Conservation (phyloP, 129 eudicot genomes). For the Lactuca saligna region DNA sequence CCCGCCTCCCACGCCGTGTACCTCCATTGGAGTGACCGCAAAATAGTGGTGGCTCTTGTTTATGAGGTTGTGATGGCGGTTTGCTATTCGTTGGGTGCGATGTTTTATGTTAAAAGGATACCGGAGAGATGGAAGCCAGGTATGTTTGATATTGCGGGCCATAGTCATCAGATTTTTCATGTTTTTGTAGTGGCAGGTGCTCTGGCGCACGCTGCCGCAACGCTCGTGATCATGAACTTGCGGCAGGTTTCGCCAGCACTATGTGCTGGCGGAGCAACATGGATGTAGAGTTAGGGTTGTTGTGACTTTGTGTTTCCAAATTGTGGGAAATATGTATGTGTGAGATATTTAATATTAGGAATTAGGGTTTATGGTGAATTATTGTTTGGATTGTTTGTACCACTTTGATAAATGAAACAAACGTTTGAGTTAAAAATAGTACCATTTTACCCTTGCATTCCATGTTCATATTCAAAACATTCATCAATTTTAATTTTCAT, state of each 20-base stretch:
- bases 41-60: conserved; percentile 47
- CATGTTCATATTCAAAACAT: no score
- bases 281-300: conserved; percentile 16
- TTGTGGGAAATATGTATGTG: conserved; percentile 21
- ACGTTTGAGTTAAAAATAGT: neutral
- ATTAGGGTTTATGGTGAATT: conserved; percentile 14
- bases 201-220: conserved; percentile 78
- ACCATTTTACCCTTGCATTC: no score
- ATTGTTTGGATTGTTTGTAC: conserved; percentile 11
- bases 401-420: neutral
- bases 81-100: conserved; percentile 61
- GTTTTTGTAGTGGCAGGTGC: conserved; percentile 85
- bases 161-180: conserved; percentile 94
- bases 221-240: conserved; percentile 76
- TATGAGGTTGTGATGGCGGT: conserved; percentile 75
- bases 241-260: conserved; percentile 38
- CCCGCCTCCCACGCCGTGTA: conserved; percentile 77
- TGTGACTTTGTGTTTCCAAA: conserved; percentile 2
- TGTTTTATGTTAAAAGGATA: conserved; percentile 66
- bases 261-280: conserved; percentile 34
- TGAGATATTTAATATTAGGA: neutral
- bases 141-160: conserved; percentile 84
- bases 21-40: conserved; percentile 51
- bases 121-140: conserved; percentile 97
- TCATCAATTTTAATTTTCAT: neutral